Evolutionary conservation across 2,329 filamentous ascomycete genomes (phyloP).

Genomic region (Trichoderma lentiforme): DNA sequence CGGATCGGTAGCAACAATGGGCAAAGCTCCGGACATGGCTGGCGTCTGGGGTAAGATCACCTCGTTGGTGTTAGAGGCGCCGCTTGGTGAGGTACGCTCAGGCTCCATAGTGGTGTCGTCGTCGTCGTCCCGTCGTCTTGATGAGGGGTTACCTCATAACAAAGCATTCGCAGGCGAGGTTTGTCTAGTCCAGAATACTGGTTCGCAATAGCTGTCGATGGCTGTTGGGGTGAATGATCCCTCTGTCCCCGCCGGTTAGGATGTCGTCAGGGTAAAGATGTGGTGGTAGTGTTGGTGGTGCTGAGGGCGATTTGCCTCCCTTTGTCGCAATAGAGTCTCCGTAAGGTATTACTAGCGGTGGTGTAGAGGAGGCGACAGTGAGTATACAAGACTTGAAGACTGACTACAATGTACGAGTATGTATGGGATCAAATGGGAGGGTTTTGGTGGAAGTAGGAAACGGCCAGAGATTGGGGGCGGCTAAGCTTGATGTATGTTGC

Average conservation of each 20-base stretch:
- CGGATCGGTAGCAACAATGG: background rate
- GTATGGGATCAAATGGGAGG: background rate
- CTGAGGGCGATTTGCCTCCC: background rate
- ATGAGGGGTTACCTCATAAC: constrained; percentile 1
- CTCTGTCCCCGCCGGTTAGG: background rate
- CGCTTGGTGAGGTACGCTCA: background rate
- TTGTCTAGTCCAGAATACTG: background rate
- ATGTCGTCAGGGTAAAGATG: background rate
- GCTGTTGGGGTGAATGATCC: background rate
- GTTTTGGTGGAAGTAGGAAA: background rate
- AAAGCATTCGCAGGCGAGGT: background rate
- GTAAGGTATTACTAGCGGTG: background rate
- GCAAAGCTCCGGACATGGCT: background rate
- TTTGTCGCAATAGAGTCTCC: background rate
- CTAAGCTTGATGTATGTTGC: background rate
- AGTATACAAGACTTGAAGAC: background rate
- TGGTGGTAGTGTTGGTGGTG: background rate
- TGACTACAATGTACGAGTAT: background rate
- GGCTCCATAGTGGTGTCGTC: constrained; percentile 6
- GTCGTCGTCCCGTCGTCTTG: constrained; percentile 6
- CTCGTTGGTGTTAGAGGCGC: background rate
- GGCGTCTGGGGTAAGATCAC: background rate
- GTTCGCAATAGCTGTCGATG: background rate
- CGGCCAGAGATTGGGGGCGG: background rate
- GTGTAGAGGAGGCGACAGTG: background rate